Base-by-base conservation (phyloP, 345 rosid genomes). In the Arabidopsis thaliana region DNA sequence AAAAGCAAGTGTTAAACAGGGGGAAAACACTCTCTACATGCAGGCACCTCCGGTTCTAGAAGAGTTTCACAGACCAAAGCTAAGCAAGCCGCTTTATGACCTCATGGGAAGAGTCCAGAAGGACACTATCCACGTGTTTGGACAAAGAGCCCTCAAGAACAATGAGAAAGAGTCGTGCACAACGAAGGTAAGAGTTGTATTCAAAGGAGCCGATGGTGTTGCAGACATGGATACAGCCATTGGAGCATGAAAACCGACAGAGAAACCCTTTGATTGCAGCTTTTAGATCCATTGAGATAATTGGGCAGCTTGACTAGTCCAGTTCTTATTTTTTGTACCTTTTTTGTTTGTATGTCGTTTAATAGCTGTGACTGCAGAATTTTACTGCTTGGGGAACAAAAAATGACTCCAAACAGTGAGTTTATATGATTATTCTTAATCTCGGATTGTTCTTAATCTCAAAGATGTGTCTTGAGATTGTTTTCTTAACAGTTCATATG, bases 11-110 rank as follows among this genome's bases (percentile, higher is more conserved):
- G 87, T 92, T 40, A 82, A 71, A 25, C 82, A 92, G 59, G 81
- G 71, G 6, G 87, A 91, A 32, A 75, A 74, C 76, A 92, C 83
- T 80, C 85, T 92, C 33, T 90, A 95, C 88, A 90, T 92, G 99
- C 97, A 90, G 80, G 95, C 96, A 11, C 99, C 97, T 55, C 96
- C 89, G 4, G 96, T 95, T 75, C 84, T 95, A 75, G 97, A 92
- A 79, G 96, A 92, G 82, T 83, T 90, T 92, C 84, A 89, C 53
- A 78, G 97, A 60, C 84, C 90, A 51, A 95, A 95, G 83, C 79
- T 95, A 40, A 78, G 74, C 58, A 72, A 59, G 16, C 82, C 80
- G 3, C 88, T 95, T 4, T 92, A 82, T 74, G 94, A 92, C 37
- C 89, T 95, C 22, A 87, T 89, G 91, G 94, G 88, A 66, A 87